These are phyloP conservation scores for Helminthosporium solani DNA, from an alignment of 2,329 filamentous ascomycete species.

Conservation along the genomic window DNA sequence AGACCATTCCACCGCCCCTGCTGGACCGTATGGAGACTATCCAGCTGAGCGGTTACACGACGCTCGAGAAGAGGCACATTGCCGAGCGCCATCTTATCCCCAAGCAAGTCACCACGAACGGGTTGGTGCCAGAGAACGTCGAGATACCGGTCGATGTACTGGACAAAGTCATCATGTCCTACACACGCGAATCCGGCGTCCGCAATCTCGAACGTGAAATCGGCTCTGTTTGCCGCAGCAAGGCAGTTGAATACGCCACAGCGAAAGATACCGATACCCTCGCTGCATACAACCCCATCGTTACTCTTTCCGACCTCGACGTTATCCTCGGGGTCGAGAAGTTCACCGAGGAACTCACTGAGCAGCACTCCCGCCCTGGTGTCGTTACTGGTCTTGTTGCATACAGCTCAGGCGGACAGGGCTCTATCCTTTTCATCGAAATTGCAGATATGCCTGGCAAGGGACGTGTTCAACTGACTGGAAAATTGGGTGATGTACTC, in stretches of 20 bases:
- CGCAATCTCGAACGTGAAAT: conserved; percentile 95
- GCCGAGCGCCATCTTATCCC: conserved; percentile 90
- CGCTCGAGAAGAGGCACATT: conserved; percentile 94
- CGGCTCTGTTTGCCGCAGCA: conserved; percentile 83
- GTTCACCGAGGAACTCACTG: conserved; percentile 93
- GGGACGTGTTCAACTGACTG: conserved; percentile 90
- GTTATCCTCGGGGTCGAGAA: conserved; percentile 88
- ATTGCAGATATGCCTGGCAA: conserved; percentile 95
- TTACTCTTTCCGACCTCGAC: conserved; percentile 81
- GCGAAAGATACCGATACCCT: conserved; percentile 72
- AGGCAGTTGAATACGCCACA: conserved; percentile 88
- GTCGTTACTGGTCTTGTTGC: conserved; percentile 96
- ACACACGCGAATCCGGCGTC: conserved; percentile 94
- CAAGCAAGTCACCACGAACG: conserved; percentile 91
- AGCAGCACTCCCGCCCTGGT: conserved; percentile 76
- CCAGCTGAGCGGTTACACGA: conserved; percentile 90
- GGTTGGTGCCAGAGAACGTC: conserved; percentile 74
- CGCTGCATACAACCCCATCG: conserved; percentile 66
- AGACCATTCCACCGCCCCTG: conserved; percentile 91
- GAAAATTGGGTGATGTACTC: conserved; percentile 92
- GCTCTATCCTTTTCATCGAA: conserved; percentile 97
- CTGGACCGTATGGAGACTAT: conserved; percentile 98
- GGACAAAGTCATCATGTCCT: conserved; percentile 92
- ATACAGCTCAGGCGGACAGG: conserved; percentile 88
- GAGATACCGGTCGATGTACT: conserved; percentile 78